Base-by-base conservation (phyloP, 345 rosid species). In the Populus nigra region DNA sequence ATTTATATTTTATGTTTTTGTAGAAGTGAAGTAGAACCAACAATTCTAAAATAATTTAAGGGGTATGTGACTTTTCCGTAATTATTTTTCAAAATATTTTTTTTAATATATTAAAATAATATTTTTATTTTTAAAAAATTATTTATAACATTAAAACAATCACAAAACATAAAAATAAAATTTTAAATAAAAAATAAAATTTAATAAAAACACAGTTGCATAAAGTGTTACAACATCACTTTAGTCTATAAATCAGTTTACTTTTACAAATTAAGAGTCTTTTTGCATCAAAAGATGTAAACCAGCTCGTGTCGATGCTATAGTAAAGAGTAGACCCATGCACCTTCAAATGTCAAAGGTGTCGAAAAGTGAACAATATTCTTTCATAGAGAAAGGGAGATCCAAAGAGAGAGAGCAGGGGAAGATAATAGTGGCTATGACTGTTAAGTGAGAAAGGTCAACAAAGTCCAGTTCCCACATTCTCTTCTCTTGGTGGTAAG, bases 271-370 rank as follows among this genome's bases (percentile, higher is more conserved):
- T 69, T 78, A 82, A 76, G 73, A 68, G 74, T 73, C 78, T 74
- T 86, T 83, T 78, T 70, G 85, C 88, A 83, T 88, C 66, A 87
- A 90, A 91, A 87, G 88, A 86, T 65, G 89, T 80, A 75, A 82
- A 81, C 71, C 71, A 87, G 86, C 76, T 77, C 82, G 88, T 86
- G 90, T 59, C 16, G n/a, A 59, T 59, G 63, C 63, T 59, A 45
- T 13, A 39, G 59, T 27, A 17, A 71, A 67, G 27, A 71, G 68
- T 39, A 72, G 78, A 71, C 69, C 38, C 79, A 43, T n/a, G 29
- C 63, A n/a, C 29, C 57, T 67, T 43, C 41, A 53, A 76, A 75
- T 79, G 87, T 81, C 83, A 78, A 77, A 77, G 45, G 45, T 39
- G 71, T 55, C 47, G 55, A 75, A 83, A 84, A 73, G 78, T 76